Conservation (phyloP, 75 land plant genomes). For the Picea sitchensis region DNA sequence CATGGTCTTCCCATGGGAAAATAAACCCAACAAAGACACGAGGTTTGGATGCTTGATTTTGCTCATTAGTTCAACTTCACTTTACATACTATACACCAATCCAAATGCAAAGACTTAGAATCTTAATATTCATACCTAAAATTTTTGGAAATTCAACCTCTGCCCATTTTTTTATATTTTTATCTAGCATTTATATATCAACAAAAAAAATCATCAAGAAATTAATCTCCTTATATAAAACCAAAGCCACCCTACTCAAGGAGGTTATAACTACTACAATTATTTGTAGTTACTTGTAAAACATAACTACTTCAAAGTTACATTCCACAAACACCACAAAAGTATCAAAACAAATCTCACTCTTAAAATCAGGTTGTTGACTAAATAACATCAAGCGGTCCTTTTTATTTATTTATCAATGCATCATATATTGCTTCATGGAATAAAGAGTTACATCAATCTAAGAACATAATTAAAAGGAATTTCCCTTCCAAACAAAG, state of each 20-base stretch:
- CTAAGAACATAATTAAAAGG: too few relatives aligned
- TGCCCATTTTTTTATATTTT: neutral
- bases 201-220: constrained; percentile 22
- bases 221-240: constrained; percentile 21
- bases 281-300: neutral
- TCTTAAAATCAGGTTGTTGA: neutral
- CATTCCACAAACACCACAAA: neutral
- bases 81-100: constrained; percentile 1
- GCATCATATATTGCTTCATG: too few relatives aligned
- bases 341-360: neutral
- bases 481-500: too few relatives aligned
- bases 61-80: constrained; percentile 32
- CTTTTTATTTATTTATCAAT: neutral
- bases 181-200: constrained; percentile 27
- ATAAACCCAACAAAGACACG: constrained; percentile 32
- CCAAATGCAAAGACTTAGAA: neutral
- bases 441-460: too few relatives aligned
- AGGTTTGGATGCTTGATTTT: constrained; percentile 35
- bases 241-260: constrained; percentile 40
- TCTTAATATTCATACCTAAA: neutral
- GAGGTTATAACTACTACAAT: constrained; percentile 29
- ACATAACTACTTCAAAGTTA: neutral
- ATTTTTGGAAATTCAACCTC: neutral
- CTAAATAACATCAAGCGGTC: neutral
- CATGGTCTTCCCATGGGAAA: constrained; percentile 14